Percentiles rank a stretch among this genome's conserved stretches.
These are phyloP conservation scores for Nidularia pulvinata DNA, from an alignment of 768 basidiomycete genomes.

Conservation along the genomic window DNA sequence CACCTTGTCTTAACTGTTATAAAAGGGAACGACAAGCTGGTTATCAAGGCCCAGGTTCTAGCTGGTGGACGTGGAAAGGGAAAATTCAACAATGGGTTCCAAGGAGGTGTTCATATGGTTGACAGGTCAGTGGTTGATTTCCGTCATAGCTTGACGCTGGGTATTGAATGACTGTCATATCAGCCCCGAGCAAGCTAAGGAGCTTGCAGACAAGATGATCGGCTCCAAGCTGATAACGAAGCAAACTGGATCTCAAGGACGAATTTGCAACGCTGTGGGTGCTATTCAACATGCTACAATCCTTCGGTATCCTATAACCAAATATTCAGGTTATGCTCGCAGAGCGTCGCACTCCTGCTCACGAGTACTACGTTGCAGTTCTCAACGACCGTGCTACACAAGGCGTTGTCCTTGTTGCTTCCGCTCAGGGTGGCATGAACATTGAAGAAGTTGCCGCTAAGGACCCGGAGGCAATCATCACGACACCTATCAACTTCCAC, in stretches of 20 bases:
- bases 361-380: constrained; percentile 98
- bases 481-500: constrained; percentile 86
- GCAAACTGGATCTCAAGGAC: constrained; percentile 92
- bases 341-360: constrained; percentile 88
- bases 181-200: constrained; percentile 87
- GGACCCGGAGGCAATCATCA: constrained; percentile 94
- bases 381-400: constrained; percentile 92
- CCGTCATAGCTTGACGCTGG: not conserved
- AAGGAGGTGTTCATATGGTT: constrained; percentile 97
- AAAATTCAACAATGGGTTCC: constrained; percentile 92
- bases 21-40: constrained; percentile 74
- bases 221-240: constrained; percentile 97
- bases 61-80: constrained; percentile 99
- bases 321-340: constrained; percentile 99
- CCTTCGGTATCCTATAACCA: no score
- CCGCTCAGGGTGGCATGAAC: constrained; percentile 98
- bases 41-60: constrained; percentile 99
- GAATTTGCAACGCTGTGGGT: constrained; percentile 92
- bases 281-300: not conserved
- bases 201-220: constrained; percentile 90
- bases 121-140: constrained; percentile 56
- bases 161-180: constrained; percentile 1
- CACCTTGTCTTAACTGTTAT: not conserved
- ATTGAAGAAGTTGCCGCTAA: constrained; percentile 99
- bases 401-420: constrained; percentile 91